These are phyloP conservation scores for Mycosarcoma mackinlayi DNA, from an alignment of 1,284 basidiomycete species.

Conservation along the genomic window DNA sequence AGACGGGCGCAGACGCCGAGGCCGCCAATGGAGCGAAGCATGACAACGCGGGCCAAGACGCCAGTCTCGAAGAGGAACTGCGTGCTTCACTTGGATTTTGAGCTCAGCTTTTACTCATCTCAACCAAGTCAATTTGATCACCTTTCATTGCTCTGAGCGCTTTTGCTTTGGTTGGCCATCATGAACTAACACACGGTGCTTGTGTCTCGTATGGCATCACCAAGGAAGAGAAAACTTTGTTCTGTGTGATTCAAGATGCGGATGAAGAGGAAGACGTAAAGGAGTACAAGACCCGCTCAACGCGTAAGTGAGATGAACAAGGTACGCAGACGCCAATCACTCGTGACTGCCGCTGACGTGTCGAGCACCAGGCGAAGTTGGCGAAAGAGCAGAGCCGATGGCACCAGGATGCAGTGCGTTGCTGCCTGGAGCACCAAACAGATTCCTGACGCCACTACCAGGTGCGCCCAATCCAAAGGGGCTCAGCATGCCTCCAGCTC, in stretches of 20 bases:
- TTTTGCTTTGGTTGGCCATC: background rate
- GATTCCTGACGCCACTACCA: constrained; percentile 30
- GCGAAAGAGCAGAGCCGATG: constrained; percentile 44
- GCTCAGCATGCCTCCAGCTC: constrained; percentile 33
- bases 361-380: constrained; percentile 37
- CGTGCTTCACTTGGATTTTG: constrained; percentile 57
- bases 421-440: constrained; percentile 46
- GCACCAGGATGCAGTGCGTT: constrained; percentile 31
- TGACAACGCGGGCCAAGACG: background rate
- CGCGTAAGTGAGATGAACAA: background rate
- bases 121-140: background rate
- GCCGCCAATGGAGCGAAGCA: background rate
- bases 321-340: no score
- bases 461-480: constrained; percentile 39
- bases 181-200: background rate
- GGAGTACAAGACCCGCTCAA: background rate
- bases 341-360: constrained; percentile 38
- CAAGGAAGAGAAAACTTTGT: background rate
- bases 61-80: constrained; percentile 54
- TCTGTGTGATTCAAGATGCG: constrained; percentile 21
- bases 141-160: no score
- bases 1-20: constrained; percentile 7
- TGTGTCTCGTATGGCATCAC: no score
- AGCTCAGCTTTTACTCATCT: background rate
- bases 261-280: no score